Conservation (phyloP, 2,329 filamentous ascomycete genomes). For the Alternaria sp. region DNA sequence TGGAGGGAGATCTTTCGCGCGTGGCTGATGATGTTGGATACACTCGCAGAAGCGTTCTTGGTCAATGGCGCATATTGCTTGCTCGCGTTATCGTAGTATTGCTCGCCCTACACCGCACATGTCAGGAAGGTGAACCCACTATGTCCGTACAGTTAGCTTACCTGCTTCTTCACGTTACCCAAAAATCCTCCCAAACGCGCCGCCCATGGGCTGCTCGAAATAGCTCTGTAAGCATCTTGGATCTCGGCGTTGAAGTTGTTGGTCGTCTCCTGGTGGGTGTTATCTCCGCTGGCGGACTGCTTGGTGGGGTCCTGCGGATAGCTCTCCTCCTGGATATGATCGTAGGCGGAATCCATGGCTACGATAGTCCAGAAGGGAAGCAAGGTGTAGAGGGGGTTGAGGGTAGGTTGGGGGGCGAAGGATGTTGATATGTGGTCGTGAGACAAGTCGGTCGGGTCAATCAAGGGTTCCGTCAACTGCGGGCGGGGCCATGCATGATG, state of each 20-base stretch:
- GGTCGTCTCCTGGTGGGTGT: slow-evolving; percentile 43
- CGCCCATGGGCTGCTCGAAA: slow-evolving; percentile 92
- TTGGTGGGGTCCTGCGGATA: slow-evolving; percentile 60
- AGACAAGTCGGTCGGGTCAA: slow-evolving; percentile 18
- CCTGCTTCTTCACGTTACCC: slow-evolving; percentile 92
- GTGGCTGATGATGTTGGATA: slow-evolving; percentile 76
- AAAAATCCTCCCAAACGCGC: slow-evolving; percentile 86
- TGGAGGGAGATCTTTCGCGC: slow-evolving; percentile 75
- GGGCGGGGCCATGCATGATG: slow-evolving; percentile 20
- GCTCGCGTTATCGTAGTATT: slow-evolving; percentile 81
- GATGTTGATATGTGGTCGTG: slow-evolving; percentile 17
- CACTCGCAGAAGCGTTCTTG: slow-evolving; percentile 81
- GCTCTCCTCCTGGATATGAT: slow-evolving; percentile 90
- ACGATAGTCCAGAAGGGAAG: slow-evolving; percentile 11
- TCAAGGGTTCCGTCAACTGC: slow-evolving; percentile 20
- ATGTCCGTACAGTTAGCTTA: slow-evolving; percentile 50
- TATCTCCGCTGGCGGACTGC: slow-evolving; percentile 58
- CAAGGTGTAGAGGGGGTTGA: background rate
- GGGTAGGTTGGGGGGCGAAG: slow-evolving; percentile 21
- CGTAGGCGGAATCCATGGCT: slow-evolving; percentile 93
- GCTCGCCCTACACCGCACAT: slow-evolving; percentile 69
- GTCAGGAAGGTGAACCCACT: slow-evolving; percentile 13
- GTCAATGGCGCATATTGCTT: slow-evolving; percentile 83
- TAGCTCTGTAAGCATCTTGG: slow-evolving; percentile 93
- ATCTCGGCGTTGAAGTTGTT: slow-evolving; percentile 81